These are phyloP conservation scores for Fonsecaea multimorphosa DNA, from an alignment of 2,329 filamentous ascomycete species.

Conservation along the genomic window DNA sequence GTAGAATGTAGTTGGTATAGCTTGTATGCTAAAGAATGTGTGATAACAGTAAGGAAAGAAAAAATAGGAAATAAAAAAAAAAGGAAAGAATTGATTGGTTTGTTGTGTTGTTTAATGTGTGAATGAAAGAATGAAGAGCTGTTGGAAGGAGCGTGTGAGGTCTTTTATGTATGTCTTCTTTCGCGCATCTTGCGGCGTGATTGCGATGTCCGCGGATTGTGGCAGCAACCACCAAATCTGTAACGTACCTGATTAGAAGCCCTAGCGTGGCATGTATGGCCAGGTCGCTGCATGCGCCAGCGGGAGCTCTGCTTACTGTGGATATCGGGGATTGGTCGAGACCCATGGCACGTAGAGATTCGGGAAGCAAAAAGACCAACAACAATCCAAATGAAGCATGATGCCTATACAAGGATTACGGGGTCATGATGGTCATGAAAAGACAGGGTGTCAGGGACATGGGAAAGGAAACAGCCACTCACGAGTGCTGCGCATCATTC, in stretches of 20 bases:
- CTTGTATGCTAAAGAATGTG: conserved; percentile 34
- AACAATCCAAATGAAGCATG: neutral
- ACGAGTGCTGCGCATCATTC: conserved; percentile 26
- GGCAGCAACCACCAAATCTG: neutral
- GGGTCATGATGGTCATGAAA: neutral
- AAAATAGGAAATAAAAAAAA: conserved; percentile 24
- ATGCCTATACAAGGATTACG: conserved; percentile 1
- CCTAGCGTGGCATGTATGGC: neutral
- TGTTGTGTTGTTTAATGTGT: conserved; percentile 23
- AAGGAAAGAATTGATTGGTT: conserved; percentile 26
- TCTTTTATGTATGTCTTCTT: conserved; percentile 20
- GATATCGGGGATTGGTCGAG: conserved; percentile 8
- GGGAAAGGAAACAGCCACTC: neutral
- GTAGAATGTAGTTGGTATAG: conserved; percentile 13
- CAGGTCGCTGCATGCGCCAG: neutral
- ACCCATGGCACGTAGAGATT: conserved; percentile 1
- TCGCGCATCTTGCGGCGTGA: neutral
- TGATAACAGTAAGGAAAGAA: conserved; percentile 33
- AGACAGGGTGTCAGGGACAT: neutral
- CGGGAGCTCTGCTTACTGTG: conserved; percentile 14
- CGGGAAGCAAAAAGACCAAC: conserved; percentile 8
- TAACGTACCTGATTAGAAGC: neutral
- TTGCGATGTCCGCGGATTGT: conserved; percentile 1
- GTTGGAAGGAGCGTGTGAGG: conserved; percentile 15
- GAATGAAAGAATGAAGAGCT: no score